These are phyloP conservation scores for Alternaria viburni DNA, from an alignment of 2,329 filamentous ascomycete genomes.

Conservation along the genomic window DNA sequence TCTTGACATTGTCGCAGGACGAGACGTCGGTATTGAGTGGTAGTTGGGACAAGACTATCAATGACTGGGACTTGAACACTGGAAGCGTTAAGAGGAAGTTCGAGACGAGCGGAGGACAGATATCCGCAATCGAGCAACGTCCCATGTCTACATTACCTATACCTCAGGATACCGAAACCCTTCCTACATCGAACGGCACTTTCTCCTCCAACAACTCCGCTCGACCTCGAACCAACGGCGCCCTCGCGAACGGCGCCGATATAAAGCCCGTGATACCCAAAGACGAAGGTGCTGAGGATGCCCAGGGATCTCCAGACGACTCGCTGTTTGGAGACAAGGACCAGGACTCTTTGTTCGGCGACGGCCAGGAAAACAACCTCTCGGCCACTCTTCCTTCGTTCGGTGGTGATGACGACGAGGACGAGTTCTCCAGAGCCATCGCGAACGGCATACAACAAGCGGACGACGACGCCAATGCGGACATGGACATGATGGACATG, in stretches of 20 bases:
- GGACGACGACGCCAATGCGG: constrained; percentile 49
- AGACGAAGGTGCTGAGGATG: constrained; percentile 61
- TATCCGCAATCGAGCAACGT: constrained; percentile 85
- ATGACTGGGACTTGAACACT: constrained; percentile 94
- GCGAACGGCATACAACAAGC: constrained; percentile 58
- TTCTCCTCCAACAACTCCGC: constrained; percentile 76
- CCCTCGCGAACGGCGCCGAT: constrained; percentile 51
- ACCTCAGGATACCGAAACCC: constrained; percentile 72
- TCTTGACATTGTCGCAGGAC: constrained; percentile 79
- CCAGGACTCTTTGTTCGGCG: constrained; percentile 80
- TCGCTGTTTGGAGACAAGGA: constrained; percentile 85
- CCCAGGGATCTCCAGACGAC: constrained; percentile 70
- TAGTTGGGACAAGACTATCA: constrained; percentile 93
- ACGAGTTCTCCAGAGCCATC: constrained; percentile 79
- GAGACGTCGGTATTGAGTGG: constrained; percentile 89
- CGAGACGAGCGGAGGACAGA: constrained; percentile 78
- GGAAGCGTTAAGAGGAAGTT: constrained; percentile 79
- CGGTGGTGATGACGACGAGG: constrained; percentile 82
- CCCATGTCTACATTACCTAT: constrained; percentile 78
- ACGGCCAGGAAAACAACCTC: constrained; percentile 58
- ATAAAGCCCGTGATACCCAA: constrained; percentile 28
- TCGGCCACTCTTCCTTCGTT: constrained; percentile 60
- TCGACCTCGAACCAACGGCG: constrained; percentile 64
- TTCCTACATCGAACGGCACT: constrained; percentile 64
- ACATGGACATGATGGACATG: constrained; percentile 55